Conservation (phyloP, 148 eudicot genomes). For the Vaccinium vitisidaea region DNA sequence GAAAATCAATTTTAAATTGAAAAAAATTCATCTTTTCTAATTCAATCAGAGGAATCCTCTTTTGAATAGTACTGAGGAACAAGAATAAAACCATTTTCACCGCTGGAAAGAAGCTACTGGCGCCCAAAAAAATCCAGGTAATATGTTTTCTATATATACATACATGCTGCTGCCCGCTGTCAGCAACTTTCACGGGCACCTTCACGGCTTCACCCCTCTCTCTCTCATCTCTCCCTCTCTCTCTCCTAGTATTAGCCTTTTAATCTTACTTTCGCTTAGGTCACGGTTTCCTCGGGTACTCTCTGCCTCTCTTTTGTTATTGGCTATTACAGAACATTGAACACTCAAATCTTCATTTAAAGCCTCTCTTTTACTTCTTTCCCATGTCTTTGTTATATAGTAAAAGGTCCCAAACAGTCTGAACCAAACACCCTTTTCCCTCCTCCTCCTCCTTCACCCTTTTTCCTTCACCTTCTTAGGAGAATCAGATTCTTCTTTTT, state of each 20-base stretch:
- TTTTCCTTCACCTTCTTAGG: conserved; percentile 9
- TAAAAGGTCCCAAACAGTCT: not conserved
- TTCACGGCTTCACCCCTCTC: not conserved
- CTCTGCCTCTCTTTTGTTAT: not conserved
- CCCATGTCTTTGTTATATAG: conserved; percentile 6
- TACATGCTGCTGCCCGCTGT: conserved; percentile 14
- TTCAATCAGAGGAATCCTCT: too few relatives aligned
- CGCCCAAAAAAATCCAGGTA: conserved; percentile 14
- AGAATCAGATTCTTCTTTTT: not conserved
- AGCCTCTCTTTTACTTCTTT: conserved; percentile 4
- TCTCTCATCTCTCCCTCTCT: not conserved
- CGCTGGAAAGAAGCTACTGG: conserved; percentile 15
- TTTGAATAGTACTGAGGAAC: too few relatives aligned
- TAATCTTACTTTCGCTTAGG: conserved; percentile 16
- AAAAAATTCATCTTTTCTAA: too few relatives aligned
- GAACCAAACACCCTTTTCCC: conserved; percentile 4
- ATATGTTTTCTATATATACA: not conserved
- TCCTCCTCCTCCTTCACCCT: not conserved
- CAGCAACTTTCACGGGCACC: conserved; percentile 21
- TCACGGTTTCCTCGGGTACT: conserved; percentile 42
- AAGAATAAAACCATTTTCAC: conserved; percentile 1
- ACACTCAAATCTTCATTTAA: conserved; percentile 27
- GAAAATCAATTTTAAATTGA: too few relatives aligned
- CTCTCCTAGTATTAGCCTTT: not conserved
- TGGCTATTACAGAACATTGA: conserved; percentile 17